Base-by-base conservation (phyloP, 1,284 basidiomycete genomes). In the Salmacisia buchloeana region DNA sequence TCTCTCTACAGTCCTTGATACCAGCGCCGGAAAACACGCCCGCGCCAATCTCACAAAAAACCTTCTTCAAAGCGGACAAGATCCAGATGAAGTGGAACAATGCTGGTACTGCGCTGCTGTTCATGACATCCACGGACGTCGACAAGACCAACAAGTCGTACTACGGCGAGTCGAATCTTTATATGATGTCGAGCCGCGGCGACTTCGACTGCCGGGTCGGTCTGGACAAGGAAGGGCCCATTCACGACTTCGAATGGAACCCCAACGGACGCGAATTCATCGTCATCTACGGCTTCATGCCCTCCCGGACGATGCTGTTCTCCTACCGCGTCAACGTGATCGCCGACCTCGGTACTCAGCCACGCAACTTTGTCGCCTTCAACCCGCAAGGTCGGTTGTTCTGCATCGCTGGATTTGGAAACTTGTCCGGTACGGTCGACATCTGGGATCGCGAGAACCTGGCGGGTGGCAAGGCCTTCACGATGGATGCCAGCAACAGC, bases 91-190 rank as follows among this genome's bases (percentile, higher is more conserved):
- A 97, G 82, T 97, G 94, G 94, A 97, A 97, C 81, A 86, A 86
- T 18, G 86, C 93, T 29, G 94, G 94, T 27, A 83, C 83, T 3
- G 83, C 82, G 67, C 80, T 78, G 15, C 84, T 98, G 62, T 85
- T 97, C 69, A 82, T 97, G 52, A 94, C 94, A 0, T 91, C 94
- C 73, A 94, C 92, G 6, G 96, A 98, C 73, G 93, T 97, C 63
- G 94, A 98, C 81, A 91, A 91, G 80, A 90, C 91, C 35, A 94
- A 94, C 81, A 97, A 92, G 85, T 94, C 89, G 74, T 98, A 98
- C 82, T 98, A 97, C 72, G 96, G 94, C 65, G 94, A 97, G 83
- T 96, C 93, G 9, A 91, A 92, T 69, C 83, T 98, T 72, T 97
- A 96, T 81, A 85, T 97, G 56, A 86, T 97, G 71, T 91, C 88